These are phyloP conservation scores for Linnemannia zychae DNA, from an alignment of 192 early-diverging fungal genomes.

Conservation along the genomic window DNA sequence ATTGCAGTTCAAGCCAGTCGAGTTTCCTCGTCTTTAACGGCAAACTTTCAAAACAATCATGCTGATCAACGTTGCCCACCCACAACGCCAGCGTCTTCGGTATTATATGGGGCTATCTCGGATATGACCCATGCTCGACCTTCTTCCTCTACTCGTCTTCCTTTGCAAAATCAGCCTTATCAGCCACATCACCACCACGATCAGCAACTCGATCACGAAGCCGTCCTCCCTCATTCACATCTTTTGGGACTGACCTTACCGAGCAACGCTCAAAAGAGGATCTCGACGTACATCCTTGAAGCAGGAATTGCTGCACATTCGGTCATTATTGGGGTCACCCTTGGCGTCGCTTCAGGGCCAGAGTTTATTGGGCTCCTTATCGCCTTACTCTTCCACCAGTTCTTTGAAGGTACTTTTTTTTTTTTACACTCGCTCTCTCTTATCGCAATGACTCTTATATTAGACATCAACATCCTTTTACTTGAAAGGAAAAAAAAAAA, in stretches of 20 bases:
- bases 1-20: not conserved
- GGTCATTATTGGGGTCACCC: conserved; percentile 77
- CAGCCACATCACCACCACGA: not conserved
- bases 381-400: conserved; percentile 85
- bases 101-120: not conserved
- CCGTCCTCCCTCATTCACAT: conserved; percentile 20
- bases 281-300: conserved; percentile 75
- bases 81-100: not conserved
- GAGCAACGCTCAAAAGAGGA: conserved; percentile 8
- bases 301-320: conserved; percentile 78
- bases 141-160: not conserved
- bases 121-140: not conserved
- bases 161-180: not conserved
- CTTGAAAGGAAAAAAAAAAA: not conserved
- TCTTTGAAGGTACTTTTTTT: conserved; percentile 38
- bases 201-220: conserved; percentile 1
- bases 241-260: not conserved
- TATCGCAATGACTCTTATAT: not conserved
- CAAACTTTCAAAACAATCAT: too few species aligned
- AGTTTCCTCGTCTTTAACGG: not conserved
- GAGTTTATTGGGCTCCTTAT: conserved; percentile 73
- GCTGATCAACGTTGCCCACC: not conserved
- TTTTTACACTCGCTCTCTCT: not conserved
- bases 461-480: not conserved
- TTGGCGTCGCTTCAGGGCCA: conserved; percentile 69